Percentiles rank a stretch among this genome's conserved stretches.
These are phyloP conservation scores for Cryptococcus sp. DNA, from an alignment of 1,284 basidiomycete species.

Conservation along the genomic window DNA sequence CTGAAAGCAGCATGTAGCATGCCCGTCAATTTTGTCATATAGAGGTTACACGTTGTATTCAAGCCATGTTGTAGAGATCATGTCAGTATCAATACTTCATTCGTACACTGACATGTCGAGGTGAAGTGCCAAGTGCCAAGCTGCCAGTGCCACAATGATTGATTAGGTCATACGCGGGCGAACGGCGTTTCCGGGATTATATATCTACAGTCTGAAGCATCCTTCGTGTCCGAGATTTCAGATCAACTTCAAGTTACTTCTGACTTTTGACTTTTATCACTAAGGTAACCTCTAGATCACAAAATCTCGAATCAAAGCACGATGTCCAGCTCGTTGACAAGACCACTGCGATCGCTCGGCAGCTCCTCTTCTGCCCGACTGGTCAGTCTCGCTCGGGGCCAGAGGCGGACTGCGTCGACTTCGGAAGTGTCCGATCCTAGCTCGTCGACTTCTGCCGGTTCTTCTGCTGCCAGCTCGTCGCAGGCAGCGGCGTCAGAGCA, in stretches of 20 bases:
- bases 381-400: neutral
- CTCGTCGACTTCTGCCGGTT: neutral
- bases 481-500: neutral
- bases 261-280: neutral
- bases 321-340: constrained; percentile 6
- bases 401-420: constrained; percentile 5
- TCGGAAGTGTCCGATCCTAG: neutral
- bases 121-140: too few species aligned
- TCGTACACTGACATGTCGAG: too few species aligned
- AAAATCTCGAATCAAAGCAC: neutral
- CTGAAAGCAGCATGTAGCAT: too few species aligned
- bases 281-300: neutral
- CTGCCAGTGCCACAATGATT: too few species aligned
- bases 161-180: neutral
- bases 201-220: neutral
- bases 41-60: too few species aligned
- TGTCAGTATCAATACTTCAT: too few species aligned
- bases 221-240: constrained; percentile 1
- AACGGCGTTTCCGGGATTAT: constrained; percentile 8
- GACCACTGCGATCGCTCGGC: constrained; percentile 5
- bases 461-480: neutral
- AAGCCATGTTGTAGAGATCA: too few species aligned
- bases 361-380: constrained; percentile 6
- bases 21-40: too few species aligned
- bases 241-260: neutral